Conservation (phyloP, 176 grass and related monocot genomes). For the Aegilops bicornis region DNA sequence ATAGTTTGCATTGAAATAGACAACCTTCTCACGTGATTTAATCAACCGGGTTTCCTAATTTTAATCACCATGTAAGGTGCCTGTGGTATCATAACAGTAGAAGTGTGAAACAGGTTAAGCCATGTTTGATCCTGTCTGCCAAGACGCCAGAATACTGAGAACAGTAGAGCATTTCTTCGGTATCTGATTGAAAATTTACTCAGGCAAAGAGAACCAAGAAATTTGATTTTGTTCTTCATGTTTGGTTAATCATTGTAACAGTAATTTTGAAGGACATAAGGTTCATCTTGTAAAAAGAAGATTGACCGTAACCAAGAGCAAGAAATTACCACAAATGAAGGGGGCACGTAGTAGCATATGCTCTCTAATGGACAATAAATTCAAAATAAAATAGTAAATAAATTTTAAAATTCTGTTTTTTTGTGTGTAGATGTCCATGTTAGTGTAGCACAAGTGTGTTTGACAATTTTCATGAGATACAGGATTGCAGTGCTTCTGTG, state of each 20-base stretch:
- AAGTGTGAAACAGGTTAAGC: neutral
- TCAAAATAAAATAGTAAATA: no score
- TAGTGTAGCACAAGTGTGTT: no score
- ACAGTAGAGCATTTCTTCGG: neutral
- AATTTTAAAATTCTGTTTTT: no score
- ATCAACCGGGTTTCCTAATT: neutral
- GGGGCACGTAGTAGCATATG: no score
- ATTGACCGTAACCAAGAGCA: neutral
- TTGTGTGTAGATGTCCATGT: no score
- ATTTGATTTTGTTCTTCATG: neutral
- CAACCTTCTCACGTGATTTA: neutral
- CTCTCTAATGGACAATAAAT: no score
- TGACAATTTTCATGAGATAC: no score
- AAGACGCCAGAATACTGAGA: neutral
- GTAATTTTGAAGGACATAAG: neutral
- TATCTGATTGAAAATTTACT: slow-evolving; percentile 11
- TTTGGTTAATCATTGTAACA: neutral
- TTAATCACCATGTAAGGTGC: neutral
- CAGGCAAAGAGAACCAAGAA: neutral
- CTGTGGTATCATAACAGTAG: neutral
- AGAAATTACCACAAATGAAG: neutral
- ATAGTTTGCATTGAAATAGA: neutral
- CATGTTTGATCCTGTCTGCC: neutral
- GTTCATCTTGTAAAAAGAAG: neutral
- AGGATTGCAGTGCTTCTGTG: no score